Percentiles rank a stretch among this genome's conserved stretches.
phyloP scores from a whole-genome alignment of 2,329 filamentous ascomycete species.

The Capronia americana region DNA sequence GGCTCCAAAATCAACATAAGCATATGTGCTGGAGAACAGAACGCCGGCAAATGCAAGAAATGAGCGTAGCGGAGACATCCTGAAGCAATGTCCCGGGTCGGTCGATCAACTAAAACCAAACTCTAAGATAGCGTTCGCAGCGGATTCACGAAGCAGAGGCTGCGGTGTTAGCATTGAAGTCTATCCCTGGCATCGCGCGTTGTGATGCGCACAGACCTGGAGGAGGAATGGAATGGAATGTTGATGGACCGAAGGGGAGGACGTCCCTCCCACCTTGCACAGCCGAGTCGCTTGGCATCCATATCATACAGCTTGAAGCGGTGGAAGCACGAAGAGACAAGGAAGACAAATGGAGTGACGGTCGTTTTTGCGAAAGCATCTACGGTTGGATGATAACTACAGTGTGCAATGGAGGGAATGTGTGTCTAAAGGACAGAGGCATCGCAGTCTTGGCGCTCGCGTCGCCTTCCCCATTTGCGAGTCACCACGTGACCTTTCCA shows the following conservation, averaged over 20 bases:
- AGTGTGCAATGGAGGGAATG: no score
- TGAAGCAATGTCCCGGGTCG: constrained; percentile 6
- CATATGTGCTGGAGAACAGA: constrained; percentile 21
- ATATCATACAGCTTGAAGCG: background rate
- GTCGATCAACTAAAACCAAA: background rate
- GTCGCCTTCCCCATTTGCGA: background rate
- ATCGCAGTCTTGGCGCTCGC: background rate
- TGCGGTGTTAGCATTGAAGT: background rate
- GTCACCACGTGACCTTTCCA: background rate
- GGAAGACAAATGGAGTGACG: background rate
- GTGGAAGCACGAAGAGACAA: background rate
- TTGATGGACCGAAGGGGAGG: background rate
- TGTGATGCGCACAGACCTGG: constrained; percentile 31
- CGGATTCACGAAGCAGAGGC: constrained; percentile 1
- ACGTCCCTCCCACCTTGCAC: background rate
- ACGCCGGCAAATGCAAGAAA: constrained; percentile 24
- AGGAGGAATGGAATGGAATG: constrained; percentile 27
- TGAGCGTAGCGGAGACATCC: constrained; percentile 19
- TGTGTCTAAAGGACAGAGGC: background rate
- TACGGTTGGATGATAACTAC: no score
- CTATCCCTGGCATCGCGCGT: constrained; percentile 24
- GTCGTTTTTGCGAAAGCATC: background rate
- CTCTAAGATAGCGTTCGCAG: background rate
- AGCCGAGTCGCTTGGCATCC: background rate
- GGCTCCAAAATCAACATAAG: constrained; percentile 35